These are phyloP conservation scores for Venturia oleaginea DNA, from an alignment of 2,329 filamentous ascomycete genomes.

Conservation along the genomic window DNA sequence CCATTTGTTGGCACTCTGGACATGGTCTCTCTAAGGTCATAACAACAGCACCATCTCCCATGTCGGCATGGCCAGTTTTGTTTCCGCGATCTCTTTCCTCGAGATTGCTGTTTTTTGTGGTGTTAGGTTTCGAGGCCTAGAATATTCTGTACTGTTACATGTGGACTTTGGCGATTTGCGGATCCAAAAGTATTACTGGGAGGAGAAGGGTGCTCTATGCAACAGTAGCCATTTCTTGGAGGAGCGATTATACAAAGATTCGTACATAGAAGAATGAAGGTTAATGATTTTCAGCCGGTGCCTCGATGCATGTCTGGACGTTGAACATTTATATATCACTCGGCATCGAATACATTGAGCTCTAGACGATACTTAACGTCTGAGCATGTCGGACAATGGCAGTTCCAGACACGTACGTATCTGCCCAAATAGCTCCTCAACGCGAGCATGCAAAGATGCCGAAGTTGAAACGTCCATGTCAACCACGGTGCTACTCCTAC, in stretches of 20 bases:
- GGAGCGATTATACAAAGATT: constrained; percentile 12
- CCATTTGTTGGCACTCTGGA: constrained; percentile 18
- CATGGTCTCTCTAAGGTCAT: constrained; percentile 23
- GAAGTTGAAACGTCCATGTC: not conserved
- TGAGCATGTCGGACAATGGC: too few relatives aligned
- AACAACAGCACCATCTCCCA: constrained; percentile 9
- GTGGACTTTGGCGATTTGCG: constrained; percentile 3
- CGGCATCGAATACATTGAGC: too few relatives aligned
- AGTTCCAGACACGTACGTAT: not conserved
- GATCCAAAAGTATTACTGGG: constrained; percentile 3
- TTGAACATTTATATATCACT: too few relatives aligned
- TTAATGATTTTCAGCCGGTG: constrained; percentile 6
- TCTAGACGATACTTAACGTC: too few relatives aligned
- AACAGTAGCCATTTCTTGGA: constrained; percentile 6
- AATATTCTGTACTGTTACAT: constrained; percentile 7
- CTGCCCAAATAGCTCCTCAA: not conserved
- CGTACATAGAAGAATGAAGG: constrained; percentile 12
- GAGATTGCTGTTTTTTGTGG: not conserved
- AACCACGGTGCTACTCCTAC: not conserved
- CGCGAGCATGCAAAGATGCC: not conserved
- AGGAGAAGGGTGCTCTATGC: not conserved
- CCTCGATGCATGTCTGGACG: too few relatives aligned
- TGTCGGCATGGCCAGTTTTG: not conserved
- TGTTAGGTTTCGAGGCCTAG: not conserved
- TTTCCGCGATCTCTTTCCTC: not conserved